Evolutionary conservation across 805 yeast species (phyloP).

Genomic region (Starmera quercuum): DNA sequence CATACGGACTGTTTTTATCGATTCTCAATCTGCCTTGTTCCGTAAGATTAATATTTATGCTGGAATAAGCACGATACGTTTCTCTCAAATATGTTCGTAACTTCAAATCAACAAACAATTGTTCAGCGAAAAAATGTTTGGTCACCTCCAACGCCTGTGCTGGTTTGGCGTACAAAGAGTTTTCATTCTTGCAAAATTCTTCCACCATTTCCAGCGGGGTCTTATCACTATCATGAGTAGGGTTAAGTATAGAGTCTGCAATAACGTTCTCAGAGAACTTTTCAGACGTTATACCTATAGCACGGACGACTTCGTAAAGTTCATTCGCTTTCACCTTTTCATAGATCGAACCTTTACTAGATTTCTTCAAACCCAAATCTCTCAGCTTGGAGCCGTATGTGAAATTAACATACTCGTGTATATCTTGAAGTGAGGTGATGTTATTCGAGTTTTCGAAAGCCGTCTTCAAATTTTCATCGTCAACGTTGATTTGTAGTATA

Average conservation of each 20-base stretch:
- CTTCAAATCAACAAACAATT: slow-evolving; percentile 72
- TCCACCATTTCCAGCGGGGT: slow-evolving; percentile 57
- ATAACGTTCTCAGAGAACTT: slow-evolving; percentile 78
- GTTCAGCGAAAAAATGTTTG: slow-evolving; percentile 69
- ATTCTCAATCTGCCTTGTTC: slow-evolving; percentile 78
- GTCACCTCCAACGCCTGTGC: slow-evolving; percentile 66
- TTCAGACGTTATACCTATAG: slow-evolving; percentile 71
- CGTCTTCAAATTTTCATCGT: slow-evolving; percentile 52
- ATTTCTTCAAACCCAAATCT: slow-evolving; percentile 22
- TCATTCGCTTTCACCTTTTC: slow-evolving; percentile 63
- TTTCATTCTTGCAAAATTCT: slow-evolving; percentile 24
- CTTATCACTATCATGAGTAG: slow-evolving; percentile 58
- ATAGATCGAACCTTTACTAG: slow-evolving; percentile 43
- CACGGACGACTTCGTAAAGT: slow-evolving; percentile 56
- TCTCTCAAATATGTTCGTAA: slow-evolving; percentile 63
- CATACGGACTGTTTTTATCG: slow-evolving; percentile 72
- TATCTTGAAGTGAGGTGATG: slow-evolving; percentile 79
- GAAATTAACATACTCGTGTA: slow-evolving; percentile 77
- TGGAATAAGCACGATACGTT: slow-evolving; percentile 56
- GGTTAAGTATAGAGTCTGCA: slow-evolving; percentile 58
- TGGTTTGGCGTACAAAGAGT: slow-evolving; percentile 44
- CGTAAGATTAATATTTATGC: slow-evolving; percentile 67
- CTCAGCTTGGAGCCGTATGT: slow-evolving; percentile 40
- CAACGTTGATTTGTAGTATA: slow-evolving; percentile 42
- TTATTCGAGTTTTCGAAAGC: slow-evolving; percentile 48